Conservation (phyloP, 768 basidiomycete species). For the Daedalea quercina region DNA sequence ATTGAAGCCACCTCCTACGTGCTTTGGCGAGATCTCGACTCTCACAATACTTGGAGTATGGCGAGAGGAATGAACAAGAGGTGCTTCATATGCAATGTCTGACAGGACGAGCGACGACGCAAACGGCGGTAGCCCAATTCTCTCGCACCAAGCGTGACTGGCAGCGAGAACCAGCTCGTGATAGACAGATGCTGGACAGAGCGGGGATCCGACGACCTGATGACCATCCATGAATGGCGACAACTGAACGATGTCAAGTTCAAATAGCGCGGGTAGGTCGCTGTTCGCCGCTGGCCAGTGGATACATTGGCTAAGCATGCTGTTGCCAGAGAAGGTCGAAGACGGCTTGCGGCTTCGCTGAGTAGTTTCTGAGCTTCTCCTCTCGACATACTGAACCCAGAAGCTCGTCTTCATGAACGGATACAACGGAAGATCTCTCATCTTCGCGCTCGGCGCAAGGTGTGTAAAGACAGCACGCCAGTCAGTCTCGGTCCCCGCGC, state of each 20-base stretch:
- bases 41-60: slow-evolving; percentile 29
- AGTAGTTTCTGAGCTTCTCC: neutral
- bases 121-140: slow-evolving; percentile 19
- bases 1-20: slow-evolving; percentile 15
- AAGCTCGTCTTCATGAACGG: slow-evolving; percentile 51
- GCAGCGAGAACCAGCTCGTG: slow-evolving; percentile 48
- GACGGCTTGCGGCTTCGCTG: neutral
- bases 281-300: slow-evolving; percentile 13
- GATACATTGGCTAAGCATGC: neutral
- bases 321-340: slow-evolving; percentile 9
- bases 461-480: slow-evolving; percentile 54
- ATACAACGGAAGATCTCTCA: slow-evolving; percentile 55
- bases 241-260: slow-evolving; percentile 42
- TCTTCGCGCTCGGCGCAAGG: slow-evolving; percentile 28
- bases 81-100: slow-evolving; percentile 41
- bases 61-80: slow-evolving; percentile 40
- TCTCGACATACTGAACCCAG: slow-evolving; percentile 46
- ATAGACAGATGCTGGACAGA: slow-evolving; percentile 62
- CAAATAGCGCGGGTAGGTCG: slow-evolving; percentile 37
- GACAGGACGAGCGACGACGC: slow-evolving; percentile 35
- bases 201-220: slow-evolving; percentile 38
- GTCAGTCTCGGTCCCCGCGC: slow-evolving; percentile 30
- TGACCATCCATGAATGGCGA: slow-evolving; percentile 47
- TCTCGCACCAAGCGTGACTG: slow-evolving; percentile 29
- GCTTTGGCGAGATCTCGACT: slow-evolving; percentile 30